Base-by-base conservation (phyloP, 73 alveolate species). In the Vitrella brassicaformis region DNA sequence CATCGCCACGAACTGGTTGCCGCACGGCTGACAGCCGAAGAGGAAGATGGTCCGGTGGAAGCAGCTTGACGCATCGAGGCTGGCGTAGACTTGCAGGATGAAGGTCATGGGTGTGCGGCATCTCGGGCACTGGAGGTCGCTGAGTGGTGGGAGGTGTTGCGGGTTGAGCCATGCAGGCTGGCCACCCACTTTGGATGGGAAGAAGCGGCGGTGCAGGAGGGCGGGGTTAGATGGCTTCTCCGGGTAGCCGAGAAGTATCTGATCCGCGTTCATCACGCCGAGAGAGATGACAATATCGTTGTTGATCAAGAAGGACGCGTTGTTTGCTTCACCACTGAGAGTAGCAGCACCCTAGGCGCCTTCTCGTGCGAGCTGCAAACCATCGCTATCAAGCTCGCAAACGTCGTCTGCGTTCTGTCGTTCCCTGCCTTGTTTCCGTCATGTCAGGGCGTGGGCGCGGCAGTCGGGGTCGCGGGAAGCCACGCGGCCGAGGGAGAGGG, bases 101-200 rank as follows among this genome's bases (percentile, higher is more conserved):
- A 56, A n/a, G 27, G 30, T 18, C 69, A 56, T 22, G 29, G 28
- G 69, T 1, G 25, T 4, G 9, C 30, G 10, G 69, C 69, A 56
- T n/a, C 28, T 8, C 28, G 1, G 9, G 69, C 69, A 56, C 25
- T 10, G 28, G 30, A 56, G 28, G 18, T 0, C n/a, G 28, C 31
- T 66, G 9, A 19, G 56, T 30, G 30, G 27, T 8, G 31, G 74
- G 28, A 9, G 26, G 14, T 26, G 0, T 4, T 19, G 25, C 0
- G 69, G 26, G 56, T 27, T 47, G 0, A 18, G 66, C 83, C 83
- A 76, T 18, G 84, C 84, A 0, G 84, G 78, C n/a, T 27, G 77
- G 0, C 84, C 84, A 0, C 84, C 84, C 22, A 69, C 78, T 46
- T 77, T 77, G 73, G 84, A 77, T 0, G 84, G 84, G 47, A 77